These are phyloP conservation scores for Xylaria telfairii DNA, from an alignment of 495 filamentous ascomycete genomes.

Conservation along the genomic window DNA sequence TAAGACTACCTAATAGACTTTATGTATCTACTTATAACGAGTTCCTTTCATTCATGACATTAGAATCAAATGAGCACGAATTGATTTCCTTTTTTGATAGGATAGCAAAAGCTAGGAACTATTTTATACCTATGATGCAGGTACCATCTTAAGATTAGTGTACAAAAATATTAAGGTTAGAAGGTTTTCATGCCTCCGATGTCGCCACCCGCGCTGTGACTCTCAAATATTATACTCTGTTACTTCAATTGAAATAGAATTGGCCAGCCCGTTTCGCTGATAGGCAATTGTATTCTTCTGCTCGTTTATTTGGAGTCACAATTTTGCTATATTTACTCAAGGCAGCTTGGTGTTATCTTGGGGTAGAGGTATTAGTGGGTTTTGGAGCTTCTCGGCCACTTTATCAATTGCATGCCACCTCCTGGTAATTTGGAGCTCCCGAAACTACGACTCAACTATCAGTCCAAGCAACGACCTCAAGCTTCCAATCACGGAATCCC, in stretches of 20 bases:
- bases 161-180: neutral
- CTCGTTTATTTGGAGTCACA: neutral
- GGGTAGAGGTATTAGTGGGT: neutral
- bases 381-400: neutral
- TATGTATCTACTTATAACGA: too few species aligned
- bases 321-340: neutral
- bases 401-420: too few species aligned
- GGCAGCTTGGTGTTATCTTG: neutral
- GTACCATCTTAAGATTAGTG: too few species aligned
- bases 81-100: neutral
- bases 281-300: neutral
- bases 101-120: neutral
- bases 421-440: neutral
- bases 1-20: too few species aligned
- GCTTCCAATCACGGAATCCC: conserved; percentile 11
- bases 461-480: neutral
- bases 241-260: neutral
- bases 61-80: neutral
- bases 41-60: neutral
- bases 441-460: neutral
- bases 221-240: neutral
- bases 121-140: too few species aligned
- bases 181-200: neutral
- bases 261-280: neutral
- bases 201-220: conserved; percentile 1